phyloP scores from a whole-genome alignment of 371 early-diverging fungal genomes.

The Mucor circinelloides region DNA sequence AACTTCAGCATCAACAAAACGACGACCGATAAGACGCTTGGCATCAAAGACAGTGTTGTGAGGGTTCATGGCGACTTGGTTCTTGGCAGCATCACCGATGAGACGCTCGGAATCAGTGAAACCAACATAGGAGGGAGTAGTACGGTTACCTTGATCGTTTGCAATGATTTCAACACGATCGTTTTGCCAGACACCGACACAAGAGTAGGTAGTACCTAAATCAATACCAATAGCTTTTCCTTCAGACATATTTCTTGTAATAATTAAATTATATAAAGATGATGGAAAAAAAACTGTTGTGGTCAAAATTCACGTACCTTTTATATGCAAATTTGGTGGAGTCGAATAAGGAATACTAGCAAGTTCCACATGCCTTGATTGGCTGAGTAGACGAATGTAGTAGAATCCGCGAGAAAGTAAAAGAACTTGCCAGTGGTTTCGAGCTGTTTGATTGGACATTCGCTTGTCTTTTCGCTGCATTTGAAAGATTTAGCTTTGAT shows the following conservation, averaged over 20 bases:
- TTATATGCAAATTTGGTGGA: constrained; percentile 4
- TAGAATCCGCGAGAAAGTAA: constrained; percentile 19
- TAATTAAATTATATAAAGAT: neutral
- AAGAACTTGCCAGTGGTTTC: neutral
- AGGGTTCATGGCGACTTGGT: constrained; percentile 85
- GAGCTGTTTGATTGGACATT: neutral
- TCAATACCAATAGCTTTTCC: constrained; percentile 92
- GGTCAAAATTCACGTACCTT: neutral
- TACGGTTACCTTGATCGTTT: constrained; percentile 96
- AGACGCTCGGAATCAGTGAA: constrained; percentile 86
- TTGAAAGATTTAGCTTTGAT: too few species aligned
- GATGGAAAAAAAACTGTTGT: neutral
- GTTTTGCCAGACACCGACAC: constrained; percentile 97
- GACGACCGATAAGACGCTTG: constrained; percentile 97
- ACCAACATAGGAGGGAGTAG: constrained; percentile 91
- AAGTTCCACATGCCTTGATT: constrained; percentile 11
- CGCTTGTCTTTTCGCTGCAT: too few species aligned
- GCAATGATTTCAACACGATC: constrained; percentile 97
- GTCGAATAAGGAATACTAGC: constrained; percentile 9
- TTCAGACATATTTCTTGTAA: constrained; percentile 28
- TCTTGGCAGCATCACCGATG: constrained; percentile 89
- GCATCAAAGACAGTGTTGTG: constrained; percentile 93
- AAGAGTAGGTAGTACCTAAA: constrained; percentile 99
- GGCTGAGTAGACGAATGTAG: constrained; percentile 6
- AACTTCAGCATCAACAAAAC: constrained; percentile 85